Percentiles rank a stretch among this genome's conserved stretches.
phyloP scores from a whole-genome alignment of 2,329 filamentous ascomycete genomes.

The Penicillium sp. region DNA sequence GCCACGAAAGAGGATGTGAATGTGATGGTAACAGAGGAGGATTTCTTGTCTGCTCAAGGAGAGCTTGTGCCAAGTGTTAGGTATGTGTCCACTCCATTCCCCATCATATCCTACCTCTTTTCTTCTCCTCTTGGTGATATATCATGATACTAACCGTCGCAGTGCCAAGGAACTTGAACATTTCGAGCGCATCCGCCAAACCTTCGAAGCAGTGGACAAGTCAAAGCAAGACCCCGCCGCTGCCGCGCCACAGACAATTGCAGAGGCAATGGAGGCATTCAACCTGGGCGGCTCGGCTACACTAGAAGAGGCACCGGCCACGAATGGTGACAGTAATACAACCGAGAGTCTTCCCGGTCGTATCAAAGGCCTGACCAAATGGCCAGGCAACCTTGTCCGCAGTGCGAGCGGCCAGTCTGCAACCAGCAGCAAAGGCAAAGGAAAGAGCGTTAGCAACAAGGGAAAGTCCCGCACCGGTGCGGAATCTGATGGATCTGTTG shows the following conservation, averaged over 20 bases:
- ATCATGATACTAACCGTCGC: constrained; percentile 25
- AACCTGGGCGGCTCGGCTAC: constrained; percentile 20
- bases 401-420: constrained; percentile 32
- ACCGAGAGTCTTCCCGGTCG: constrained; percentile 20
- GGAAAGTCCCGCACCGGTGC: constrained; percentile 38
- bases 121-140: background rate
- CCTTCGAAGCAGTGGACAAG: constrained; percentile 67
- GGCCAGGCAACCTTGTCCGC: constrained; percentile 26
- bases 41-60: constrained; percentile 76
- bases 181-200: constrained; percentile 77
- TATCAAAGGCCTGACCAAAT: constrained; percentile 35
- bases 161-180: constrained; percentile 88
- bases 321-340: constrained; percentile 26
- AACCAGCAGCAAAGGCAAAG: constrained; percentile 29
- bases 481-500: constrained; percentile 34
- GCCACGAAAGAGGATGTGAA: constrained; percentile 78
- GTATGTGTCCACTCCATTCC: constrained; percentile 30
- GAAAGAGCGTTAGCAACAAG: constrained; percentile 31
- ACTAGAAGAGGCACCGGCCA: constrained; percentile 22
- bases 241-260: constrained; percentile 35
- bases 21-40: constrained; percentile 83
- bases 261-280: constrained; percentile 39
- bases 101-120: background rate
- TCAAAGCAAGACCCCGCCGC: constrained; percentile 38
- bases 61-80: constrained; percentile 89